phyloP scores from a whole-genome alignment of 345 rosid species.

The Theobroma cacao region DNA sequence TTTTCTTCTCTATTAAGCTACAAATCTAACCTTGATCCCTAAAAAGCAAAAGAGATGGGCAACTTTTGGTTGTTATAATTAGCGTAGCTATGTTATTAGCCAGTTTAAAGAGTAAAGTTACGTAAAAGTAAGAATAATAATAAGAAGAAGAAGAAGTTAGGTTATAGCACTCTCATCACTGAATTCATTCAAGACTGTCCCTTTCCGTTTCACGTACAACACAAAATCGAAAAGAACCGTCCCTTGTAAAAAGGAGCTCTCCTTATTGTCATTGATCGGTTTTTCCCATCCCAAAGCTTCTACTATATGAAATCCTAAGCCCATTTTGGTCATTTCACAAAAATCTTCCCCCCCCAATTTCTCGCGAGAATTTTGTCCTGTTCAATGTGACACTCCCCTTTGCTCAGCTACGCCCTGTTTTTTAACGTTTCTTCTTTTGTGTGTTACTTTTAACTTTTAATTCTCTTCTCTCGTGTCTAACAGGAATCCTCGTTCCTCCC shows the following conservation, averaged over 20 bases:
- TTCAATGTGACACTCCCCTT: neutral
- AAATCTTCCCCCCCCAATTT: neutral
- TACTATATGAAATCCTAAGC: neutral
- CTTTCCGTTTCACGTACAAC: neutral
- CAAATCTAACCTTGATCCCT: too few relatives aligned
- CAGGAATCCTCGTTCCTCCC: too few relatives aligned
- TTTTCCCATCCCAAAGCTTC: too few relatives aligned
- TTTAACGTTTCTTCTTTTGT: too few relatives aligned
- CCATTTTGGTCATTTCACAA: neutral
- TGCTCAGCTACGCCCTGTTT: neutral
- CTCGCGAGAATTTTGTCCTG: conserved; percentile 5
- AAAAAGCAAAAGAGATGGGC: too few relatives aligned
- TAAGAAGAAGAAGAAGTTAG: neutral
- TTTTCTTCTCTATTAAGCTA: too few relatives aligned
- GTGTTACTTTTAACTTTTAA: neutral
- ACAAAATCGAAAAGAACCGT: neutral
- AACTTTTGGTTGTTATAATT: neutral
- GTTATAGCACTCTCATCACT: neutral
- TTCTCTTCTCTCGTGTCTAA: neutral
- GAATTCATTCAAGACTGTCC: neutral
- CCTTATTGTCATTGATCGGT: too few relatives aligned
- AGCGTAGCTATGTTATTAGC: neutral
- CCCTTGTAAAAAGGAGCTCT: neutral
- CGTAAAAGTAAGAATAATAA: neutral
- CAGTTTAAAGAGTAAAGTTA: too few relatives aligned